phyloP scores from a whole-genome alignment of 2,329 filamentous ascomycete genomes.

The Colletotrichum navitas region DNA sequence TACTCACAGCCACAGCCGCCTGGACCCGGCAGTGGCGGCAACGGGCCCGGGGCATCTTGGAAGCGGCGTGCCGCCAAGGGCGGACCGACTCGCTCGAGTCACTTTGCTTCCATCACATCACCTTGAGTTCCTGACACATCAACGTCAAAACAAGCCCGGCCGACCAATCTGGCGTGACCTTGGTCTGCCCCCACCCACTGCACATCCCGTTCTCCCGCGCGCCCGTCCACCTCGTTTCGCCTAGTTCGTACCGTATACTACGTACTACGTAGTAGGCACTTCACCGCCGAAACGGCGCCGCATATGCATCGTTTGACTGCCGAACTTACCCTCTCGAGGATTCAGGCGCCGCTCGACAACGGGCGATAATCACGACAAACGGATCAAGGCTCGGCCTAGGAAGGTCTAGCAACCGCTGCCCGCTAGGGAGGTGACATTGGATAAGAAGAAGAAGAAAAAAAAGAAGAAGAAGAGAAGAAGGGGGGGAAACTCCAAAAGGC shows the following conservation, averaged over 20 bases:
- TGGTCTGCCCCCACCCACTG: conserved; percentile 21
- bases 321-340: conserved; percentile 18
- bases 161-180: conserved; percentile 6
- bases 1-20: conserved; percentile 1
- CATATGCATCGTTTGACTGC: conserved; percentile 17
- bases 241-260: conserved; percentile 31
- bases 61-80: conserved; percentile 13
- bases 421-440: conserved; percentile 17
- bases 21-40: conserved; percentile 25
- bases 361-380: conserved; percentile 24
- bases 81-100: background rate
- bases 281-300: conserved; percentile 12
- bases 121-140: conserved; percentile 24
- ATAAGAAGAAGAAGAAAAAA: background rate
- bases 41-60: conserved; percentile 15
- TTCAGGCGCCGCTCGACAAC: conserved; percentile 24
- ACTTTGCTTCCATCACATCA: conserved; percentile 20
- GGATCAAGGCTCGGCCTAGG: conserved; percentile 9
- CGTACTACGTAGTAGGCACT: too few species aligned
- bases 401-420: conserved; percentile 18
- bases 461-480: background rate
- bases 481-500: background rate
- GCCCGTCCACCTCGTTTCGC: conserved; percentile 21
- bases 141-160: conserved; percentile 4
- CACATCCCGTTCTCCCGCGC: conserved; percentile 20